Conservation (phyloP, 202 grass and related monocot species). For the Brachypodium distachyon region DNA sequence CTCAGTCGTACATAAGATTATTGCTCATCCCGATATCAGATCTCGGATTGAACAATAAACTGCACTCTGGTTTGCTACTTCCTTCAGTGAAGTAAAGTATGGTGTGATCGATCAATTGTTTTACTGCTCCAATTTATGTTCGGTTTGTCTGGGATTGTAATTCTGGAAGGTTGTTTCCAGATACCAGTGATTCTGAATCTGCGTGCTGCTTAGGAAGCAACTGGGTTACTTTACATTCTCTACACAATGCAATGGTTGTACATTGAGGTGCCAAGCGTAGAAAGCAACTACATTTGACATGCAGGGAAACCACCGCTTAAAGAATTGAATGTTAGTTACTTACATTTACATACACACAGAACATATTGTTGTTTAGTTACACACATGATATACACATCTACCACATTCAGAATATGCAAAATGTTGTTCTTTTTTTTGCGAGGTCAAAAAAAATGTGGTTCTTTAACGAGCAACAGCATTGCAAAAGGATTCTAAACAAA, state of each 20-base stretch:
- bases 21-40: background rate
- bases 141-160: background rate
- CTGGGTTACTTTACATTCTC: background rate
- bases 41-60: conserved; percentile 17
- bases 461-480: background rate
- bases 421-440: too few relatives aligned
- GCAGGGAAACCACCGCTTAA: background rate
- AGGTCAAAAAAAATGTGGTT: background rate
- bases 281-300: background rate
- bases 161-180: background rate
- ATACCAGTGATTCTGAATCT: background rate
- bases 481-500: background rate
- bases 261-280: background rate
- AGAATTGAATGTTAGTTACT: background rate
- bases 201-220: background rate
- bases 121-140: background rate
- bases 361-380: background rate
- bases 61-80: background rate
- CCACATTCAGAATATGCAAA: background rate
- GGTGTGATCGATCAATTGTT: background rate
- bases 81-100: background rate
- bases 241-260: background rate
- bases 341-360: background rate
- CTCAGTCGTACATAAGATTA: conserved; percentile 3
- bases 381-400: background rate